phyloP scores from a whole-genome alignment of 331 rosid genomes.

The Arachis monticola region DNA sequence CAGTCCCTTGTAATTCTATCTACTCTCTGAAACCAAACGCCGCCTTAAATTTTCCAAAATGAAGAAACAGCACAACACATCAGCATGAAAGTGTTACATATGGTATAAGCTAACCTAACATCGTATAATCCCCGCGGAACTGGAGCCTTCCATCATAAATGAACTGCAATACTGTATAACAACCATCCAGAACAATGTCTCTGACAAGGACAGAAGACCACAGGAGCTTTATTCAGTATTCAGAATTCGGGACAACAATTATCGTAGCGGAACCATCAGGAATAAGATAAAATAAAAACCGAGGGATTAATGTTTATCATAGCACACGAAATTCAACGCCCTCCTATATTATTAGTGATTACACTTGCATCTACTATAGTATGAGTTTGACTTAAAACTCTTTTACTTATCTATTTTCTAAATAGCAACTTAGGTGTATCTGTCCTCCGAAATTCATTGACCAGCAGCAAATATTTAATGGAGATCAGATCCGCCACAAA shows the following conservation, averaged over 20 bases:
- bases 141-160: constrained; percentile 23
- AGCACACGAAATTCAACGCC: background rate
- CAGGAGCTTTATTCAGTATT: too few species aligned
- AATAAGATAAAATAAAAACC: background rate
- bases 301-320: background rate
- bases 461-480: too few species aligned
- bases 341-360: background rate
- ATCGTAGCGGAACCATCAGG: background rate
- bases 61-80: constrained; percentile 2
- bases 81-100: background rate
- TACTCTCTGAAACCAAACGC: too few species aligned
- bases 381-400: too few species aligned
- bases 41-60: background rate
- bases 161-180: constrained; percentile 23
- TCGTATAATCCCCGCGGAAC: constrained; percentile 12
- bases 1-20: too few species aligned
- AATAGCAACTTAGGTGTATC: too few species aligned
- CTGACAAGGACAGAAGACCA: background rate
- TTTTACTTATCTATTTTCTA: too few species aligned
- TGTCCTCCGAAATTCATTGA: too few species aligned
- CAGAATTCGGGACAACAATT: background rate
- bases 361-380: too few species aligned
- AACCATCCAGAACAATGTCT: background rate
- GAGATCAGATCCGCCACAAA: too few species aligned
- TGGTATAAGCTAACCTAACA: background rate